phyloP scores from a whole-genome alignment of 2,329 filamentous ascomycete species.

The Parastagonospora nodorum region DNA sequence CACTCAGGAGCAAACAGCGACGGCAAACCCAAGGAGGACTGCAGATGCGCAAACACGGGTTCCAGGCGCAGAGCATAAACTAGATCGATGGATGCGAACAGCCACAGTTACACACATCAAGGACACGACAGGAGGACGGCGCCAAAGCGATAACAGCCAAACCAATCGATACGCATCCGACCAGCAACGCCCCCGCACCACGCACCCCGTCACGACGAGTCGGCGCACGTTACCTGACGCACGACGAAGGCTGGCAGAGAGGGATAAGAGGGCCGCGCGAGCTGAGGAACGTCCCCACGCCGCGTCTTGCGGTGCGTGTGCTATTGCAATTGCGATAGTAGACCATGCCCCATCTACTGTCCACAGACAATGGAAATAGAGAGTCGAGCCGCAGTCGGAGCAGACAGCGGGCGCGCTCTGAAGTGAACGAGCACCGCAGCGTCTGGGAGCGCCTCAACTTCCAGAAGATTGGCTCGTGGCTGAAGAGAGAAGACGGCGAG shows the following conservation, averaged over 20 bases:
- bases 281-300: conserved; percentile 20
- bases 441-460: conserved; percentile 46
- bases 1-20: neutral
- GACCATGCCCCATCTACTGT: conserved; percentile 35
- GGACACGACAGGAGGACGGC: conserved; percentile 42
- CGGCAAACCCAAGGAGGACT: conserved; percentile 1
- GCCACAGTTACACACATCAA: conserved; percentile 35
- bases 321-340: conserved; percentile 3
- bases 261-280: conserved; percentile 21
- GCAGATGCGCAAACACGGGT: conserved; percentile 14
- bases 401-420: conserved; percentile 41
- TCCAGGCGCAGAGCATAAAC: conserved; percentile 14
- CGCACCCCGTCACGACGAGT: conserved; percentile 6
- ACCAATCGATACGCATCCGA: conserved; percentile 20
- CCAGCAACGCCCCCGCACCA: conserved; percentile 16
- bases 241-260: conserved; percentile 4
- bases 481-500: conserved; percentile 47
- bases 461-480: conserved; percentile 49
- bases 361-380: conserved; percentile 32
- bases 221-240: conserved; percentile 1
- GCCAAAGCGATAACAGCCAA: conserved; percentile 35
- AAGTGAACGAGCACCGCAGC: conserved; percentile 40
- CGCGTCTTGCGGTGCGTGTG: conserved; percentile 24
- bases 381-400: conserved; percentile 36
- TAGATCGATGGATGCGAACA: conserved; percentile 34